Evolutionary conservation across 257 asterid species (phyloP).

Genomic region (Solanum pimpinellifolium): DNA sequence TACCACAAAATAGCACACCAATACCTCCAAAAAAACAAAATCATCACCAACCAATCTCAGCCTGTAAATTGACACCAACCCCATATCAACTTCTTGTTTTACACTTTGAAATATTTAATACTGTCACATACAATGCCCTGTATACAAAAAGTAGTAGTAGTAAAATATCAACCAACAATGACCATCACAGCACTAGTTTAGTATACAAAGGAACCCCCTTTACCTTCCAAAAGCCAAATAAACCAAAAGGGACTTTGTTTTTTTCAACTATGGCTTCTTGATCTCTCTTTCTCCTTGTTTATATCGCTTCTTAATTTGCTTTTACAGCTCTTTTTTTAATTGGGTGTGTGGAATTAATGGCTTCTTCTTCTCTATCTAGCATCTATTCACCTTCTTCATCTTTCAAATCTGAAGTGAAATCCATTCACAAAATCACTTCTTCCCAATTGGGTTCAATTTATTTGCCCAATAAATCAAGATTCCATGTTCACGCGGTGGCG

Average conservation of each 20-base stretch:
- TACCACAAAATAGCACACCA: constrained; percentile 1
- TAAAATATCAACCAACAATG: background rate
- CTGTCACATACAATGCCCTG: background rate
- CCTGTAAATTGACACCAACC: background rate
- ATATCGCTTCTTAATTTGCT: background rate
- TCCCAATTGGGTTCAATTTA: background rate
- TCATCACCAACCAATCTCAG: background rate
- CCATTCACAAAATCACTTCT: constrained; percentile 1
- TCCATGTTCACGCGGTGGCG: constrained; percentile 49
- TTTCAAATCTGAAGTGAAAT: constrained; percentile 5
- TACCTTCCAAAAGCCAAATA: background rate
- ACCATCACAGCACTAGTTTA: background rate
- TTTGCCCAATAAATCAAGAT: constrained; percentile 2
- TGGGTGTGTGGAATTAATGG: constrained; percentile 6
- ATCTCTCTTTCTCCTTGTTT: background rate
- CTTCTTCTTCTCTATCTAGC: constrained; percentile 30
- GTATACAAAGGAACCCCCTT: background rate
- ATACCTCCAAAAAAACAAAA: background rate
- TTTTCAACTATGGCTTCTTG: background rate
- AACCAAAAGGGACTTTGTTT: background rate
- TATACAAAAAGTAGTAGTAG: background rate
- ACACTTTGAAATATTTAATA: background rate
- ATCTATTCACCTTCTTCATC: constrained; percentile 4
- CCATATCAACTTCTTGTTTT: background rate
- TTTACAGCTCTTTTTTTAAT: background rate